Conservation (phyloP, 345 rosid species). For the Citrus cavaleriei region DNA sequence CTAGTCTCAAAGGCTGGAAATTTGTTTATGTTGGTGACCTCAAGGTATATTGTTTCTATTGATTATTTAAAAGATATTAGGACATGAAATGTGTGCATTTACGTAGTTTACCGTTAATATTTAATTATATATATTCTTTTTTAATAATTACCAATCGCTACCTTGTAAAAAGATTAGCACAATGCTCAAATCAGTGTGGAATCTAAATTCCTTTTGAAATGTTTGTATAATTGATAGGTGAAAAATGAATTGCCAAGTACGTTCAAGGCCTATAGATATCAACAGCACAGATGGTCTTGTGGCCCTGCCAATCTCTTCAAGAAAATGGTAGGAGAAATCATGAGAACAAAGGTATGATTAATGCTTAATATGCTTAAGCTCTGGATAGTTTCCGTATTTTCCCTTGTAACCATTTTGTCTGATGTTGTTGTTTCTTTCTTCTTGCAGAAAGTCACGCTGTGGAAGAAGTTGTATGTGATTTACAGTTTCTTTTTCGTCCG, state of each 20-base stretch:
- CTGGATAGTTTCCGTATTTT: neutral
- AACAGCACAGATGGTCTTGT: constrained; percentile 93
- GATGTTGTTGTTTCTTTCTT: neutral
- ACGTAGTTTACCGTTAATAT: accelerated
- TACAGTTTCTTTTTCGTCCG: constrained; percentile 90
- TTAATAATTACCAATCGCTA: accelerated
- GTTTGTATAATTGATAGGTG: constrained; percentile 34
- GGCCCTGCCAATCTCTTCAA: constrained; percentile 91
- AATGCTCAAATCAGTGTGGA: too few relatives aligned
- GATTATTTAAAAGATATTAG: neutral
- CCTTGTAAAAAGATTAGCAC: too few relatives aligned
- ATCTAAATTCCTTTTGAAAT: too few relatives aligned
- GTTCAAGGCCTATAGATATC: constrained; percentile 73
- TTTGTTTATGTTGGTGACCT: constrained; percentile 58
- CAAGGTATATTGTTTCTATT: constrained; percentile 33
- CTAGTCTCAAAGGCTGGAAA: constrained; percentile 79
- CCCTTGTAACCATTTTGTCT: neutral
- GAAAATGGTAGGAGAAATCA: constrained; percentile 63
- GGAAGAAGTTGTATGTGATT: constrained; percentile 83
- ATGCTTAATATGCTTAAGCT: neutral
- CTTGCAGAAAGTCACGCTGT: constrained; percentile 60
- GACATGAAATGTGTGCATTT: neutral
- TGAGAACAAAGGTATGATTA: constrained; percentile 41
- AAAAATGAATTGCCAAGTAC: constrained; percentile 87
- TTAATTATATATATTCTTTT: too few relatives aligned